Conservation (phyloP, 345 rosid species). For the Turnera subulata region DNA sequence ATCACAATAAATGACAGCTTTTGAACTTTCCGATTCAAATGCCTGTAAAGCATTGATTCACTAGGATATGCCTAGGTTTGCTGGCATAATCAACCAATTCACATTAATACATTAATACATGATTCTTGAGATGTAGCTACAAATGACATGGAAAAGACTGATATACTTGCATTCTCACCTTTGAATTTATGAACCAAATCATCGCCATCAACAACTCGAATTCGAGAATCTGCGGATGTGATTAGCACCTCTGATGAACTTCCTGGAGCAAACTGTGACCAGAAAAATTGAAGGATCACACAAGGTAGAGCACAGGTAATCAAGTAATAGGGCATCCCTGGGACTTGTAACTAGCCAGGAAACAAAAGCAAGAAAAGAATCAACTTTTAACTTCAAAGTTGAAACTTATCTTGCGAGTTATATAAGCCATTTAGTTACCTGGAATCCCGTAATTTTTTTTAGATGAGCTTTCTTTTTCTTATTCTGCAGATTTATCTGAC, state of each 20-base stretch:
- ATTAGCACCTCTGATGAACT: slow-evolving; percentile 93
- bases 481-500: slow-evolving; percentile 74
- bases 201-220: slow-evolving; percentile 72
- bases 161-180: slow-evolving; percentile 43
- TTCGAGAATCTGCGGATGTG: slow-evolving; percentile 91
- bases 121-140: no score
- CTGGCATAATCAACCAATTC: no score
- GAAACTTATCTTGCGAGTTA: not conserved
- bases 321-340: not conserved
- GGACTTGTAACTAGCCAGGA: not conserved
- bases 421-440: slow-evolving; percentile 42
- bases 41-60: no score
- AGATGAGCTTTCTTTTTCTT: slow-evolving; percentile 90
- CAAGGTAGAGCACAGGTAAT: not conserved
- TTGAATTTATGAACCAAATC: slow-evolving; percentile 86
- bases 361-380: slow-evolving; percentile 1
- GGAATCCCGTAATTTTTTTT: slow-evolving; percentile 96
- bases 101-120: no score
- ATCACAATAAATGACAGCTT: no score
- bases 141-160: not conserved
- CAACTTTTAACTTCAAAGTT: slow-evolving; percentile 6
- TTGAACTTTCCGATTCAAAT: no score
- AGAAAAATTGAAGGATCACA: not conserved
- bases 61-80: no score
- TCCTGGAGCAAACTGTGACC: slow-evolving; percentile 76